Conservation (phyloP, 1,139 yeast species). For the Martiniozyma asiatica region DNA sequence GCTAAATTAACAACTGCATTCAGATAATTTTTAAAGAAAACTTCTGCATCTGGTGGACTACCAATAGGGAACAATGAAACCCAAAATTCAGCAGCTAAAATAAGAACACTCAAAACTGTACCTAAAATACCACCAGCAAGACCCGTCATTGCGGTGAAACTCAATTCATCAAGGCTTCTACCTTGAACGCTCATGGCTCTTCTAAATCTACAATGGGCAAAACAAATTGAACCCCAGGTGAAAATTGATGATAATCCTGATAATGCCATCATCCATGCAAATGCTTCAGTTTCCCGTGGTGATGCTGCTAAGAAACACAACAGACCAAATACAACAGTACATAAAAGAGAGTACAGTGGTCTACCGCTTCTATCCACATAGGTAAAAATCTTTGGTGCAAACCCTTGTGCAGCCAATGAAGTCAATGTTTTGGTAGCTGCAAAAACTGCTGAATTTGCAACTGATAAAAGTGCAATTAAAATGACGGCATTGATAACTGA, state of each 20-base stretch:
- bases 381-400: conserved; percentile 57
- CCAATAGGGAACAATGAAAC: conserved; percentile 55
- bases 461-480: conserved; percentile 50
- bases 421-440: conserved; percentile 70
- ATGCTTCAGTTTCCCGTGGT: conserved; percentile 40
- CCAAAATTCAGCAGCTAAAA: conserved; percentile 59
- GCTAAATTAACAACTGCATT: conserved; percentile 43
- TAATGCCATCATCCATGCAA: conserved; percentile 65
- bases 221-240: conserved; percentile 69
- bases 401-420: conserved; percentile 69
- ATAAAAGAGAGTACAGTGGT: conserved; percentile 50
- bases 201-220: conserved; percentile 67
- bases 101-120: conserved; percentile 40
- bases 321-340: conserved; percentile 46
- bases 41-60: conserved; percentile 24
- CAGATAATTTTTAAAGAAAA: conserved; percentile 46
- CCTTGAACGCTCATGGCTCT: conserved; percentile 53
- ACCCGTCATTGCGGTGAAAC: conserved; percentile 59
- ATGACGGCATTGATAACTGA: conserved; percentile 59
- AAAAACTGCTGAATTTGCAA: conserved; percentile 61
- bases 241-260: conserved; percentile 73
- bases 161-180: conserved; percentile 46
- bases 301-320: conserved; percentile 62
- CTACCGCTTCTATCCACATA: conserved; percentile 62
- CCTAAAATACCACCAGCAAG: conserved; percentile 57